These are phyloP conservation scores for Alternaria triticimaculans DNA, from an alignment of 2,329 filamentous ascomycete species.

Conservation along the genomic window DNA sequence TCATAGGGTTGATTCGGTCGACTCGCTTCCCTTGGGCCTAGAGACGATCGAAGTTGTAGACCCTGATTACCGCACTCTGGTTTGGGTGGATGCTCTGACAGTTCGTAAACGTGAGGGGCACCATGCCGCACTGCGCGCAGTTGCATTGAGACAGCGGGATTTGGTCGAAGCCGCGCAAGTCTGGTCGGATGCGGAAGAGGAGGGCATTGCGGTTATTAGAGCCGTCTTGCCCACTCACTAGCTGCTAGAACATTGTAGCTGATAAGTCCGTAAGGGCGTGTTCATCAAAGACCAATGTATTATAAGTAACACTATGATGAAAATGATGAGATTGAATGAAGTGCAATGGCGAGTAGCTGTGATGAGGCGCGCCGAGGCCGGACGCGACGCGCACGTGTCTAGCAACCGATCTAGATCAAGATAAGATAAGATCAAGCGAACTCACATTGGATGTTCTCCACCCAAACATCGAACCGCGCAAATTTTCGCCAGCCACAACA, in stretches of 20 bases:
- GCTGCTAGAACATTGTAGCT: neutral
- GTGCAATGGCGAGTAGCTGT: neutral
- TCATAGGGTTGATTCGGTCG: neutral
- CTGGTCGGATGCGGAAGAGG: neutral
- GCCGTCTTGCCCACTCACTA: neutral
- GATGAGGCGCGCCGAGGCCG: neutral
- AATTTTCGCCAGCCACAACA: slow-evolving; percentile 9
- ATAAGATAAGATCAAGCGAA: slow-evolving; percentile 21
- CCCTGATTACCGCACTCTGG: neutral
- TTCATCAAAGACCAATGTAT: neutral
- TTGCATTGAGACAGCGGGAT: neutral
- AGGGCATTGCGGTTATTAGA: neutral
- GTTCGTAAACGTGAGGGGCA: neutral
- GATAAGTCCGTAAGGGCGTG: neutral
- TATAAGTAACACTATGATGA: neutral
- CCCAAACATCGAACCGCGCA: neutral
- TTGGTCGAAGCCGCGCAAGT: neutral
- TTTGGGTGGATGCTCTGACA: neutral
- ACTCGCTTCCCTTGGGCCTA: neutral
- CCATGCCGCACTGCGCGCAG: neutral
- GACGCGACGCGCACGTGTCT: neutral
- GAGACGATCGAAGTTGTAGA: neutral
- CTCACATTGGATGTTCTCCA: neutral
- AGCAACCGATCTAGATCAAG: slow-evolving; percentile 20
- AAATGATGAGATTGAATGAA: neutral